Conservation (phyloP, 2,329 filamentous ascomycete genomes). For the Penicillium brevicompactum region DNA sequence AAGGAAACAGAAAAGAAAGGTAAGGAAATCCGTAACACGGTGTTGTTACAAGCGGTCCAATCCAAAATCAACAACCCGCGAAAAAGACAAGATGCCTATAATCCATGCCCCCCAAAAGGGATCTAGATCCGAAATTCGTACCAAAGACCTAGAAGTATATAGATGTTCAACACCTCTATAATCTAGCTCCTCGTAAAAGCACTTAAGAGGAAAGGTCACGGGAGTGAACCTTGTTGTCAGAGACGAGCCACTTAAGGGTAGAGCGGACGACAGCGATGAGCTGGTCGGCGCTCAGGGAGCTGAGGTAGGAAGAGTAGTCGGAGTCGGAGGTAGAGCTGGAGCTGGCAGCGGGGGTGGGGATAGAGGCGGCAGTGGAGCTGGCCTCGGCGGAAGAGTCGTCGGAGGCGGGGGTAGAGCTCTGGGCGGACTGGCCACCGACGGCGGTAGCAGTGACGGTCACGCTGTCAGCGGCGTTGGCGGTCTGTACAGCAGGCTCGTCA, state of each 20-base stretch:
- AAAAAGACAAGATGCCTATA: slow-evolving; percentile 10
- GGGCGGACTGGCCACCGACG: slow-evolving; percentile 20
- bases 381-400: slow-evolving; percentile 6
- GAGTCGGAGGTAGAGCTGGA: slow-evolving; percentile 6
- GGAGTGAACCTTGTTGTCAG: slow-evolving; percentile 33
- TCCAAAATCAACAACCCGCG: slow-evolving; percentile 4
- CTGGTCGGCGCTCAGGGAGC: slow-evolving; percentile 34
- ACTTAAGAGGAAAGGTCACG: slow-evolving; percentile 31
- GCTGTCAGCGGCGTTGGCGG: slow-evolving; percentile 22
- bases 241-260: slow-evolving; percentile 36
- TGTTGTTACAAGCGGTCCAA: slow-evolving; percentile 15
- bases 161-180: background rate
- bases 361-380: slow-evolving; percentile 2
- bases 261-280: slow-evolving; percentile 31
- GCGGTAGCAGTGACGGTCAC: slow-evolving; percentile 26
- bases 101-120: slow-evolving; percentile 4
- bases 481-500: slow-evolving; percentile 25
- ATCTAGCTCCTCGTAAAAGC: background rate
- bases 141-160: background rate
- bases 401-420: slow-evolving; percentile 24
- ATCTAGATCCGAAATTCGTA: slow-evolving; percentile 3
- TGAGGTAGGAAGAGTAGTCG: slow-evolving; percentile 31
- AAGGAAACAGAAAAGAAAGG: slow-evolving; percentile 16
- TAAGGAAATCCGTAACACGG: slow-evolving; percentile 7
- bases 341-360: slow-evolving; percentile 7